Percentiles rank a stretch among this genome's conserved stretches.
phyloP scores from a whole-genome alignment of 306 rosid genomes.

The Acacia crassicarpa region DNA sequence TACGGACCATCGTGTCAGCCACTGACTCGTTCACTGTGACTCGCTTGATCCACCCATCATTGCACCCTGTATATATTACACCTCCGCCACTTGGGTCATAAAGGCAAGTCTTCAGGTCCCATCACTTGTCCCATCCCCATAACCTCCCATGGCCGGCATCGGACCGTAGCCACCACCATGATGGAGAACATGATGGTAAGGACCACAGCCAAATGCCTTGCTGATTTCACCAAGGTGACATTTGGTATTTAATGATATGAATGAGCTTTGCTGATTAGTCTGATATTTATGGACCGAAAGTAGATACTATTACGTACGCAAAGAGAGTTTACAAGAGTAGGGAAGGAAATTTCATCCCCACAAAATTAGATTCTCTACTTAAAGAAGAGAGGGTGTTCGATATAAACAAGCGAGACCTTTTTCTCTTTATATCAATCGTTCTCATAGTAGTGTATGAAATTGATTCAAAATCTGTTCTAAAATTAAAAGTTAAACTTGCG shows the following conservation, averaged over 20 bases:
- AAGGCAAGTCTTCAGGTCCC: slow-evolving; percentile 57
- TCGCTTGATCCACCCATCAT: slow-evolving; percentile 77
- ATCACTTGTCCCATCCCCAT: slow-evolving; percentile 38
- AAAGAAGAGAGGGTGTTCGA: neutral
- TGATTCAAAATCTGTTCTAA: neutral
- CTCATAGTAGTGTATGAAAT: too few species aligned
- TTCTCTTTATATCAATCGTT: too few species aligned
- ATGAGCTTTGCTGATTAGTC: neutral
- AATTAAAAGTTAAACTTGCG: neutral
- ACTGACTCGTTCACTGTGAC: too few species aligned
- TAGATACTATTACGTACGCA: neutral
- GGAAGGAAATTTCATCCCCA: neutral
- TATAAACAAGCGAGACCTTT: neutral
- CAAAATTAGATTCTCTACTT: neutral
- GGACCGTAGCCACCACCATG: slow-evolving; percentile 16
- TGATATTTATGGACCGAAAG: neutral
- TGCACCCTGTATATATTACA: slow-evolving; percentile 65
- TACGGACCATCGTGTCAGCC: slow-evolving; percentile 41
- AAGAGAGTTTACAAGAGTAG: neutral
- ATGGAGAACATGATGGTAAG: slow-evolving; percentile 14
- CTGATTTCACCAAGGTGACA: slow-evolving; percentile 7
- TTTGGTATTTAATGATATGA: neutral
- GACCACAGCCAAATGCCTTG: neutral
- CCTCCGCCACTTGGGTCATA: slow-evolving; percentile 38
- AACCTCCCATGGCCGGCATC: slow-evolving; percentile 38